Evolutionary conservation across 441 rosid species (phyloP).

Genomic region (Lepidium campestre): DNA sequence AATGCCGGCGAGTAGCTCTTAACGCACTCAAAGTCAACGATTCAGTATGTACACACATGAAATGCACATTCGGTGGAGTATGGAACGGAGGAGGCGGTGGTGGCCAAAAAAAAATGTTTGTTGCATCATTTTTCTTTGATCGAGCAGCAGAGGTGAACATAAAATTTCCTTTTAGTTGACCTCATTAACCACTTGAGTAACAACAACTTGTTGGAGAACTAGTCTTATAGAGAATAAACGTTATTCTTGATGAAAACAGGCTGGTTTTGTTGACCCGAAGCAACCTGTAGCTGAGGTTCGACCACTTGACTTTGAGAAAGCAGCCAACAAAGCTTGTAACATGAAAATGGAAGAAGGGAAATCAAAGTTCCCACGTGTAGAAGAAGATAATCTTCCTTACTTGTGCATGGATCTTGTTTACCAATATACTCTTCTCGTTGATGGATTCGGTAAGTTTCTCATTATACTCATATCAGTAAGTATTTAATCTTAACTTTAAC

Average conservation of each 20-base stretch:
- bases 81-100: constrained; percentile 99
- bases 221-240: neutral
- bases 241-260: constrained; percentile 40
- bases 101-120: constrained; percentile 84
- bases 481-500: too few relatives aligned
- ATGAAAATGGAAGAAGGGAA: constrained; percentile 61
- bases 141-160: constrained; percentile 86
- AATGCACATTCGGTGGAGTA: constrained; percentile 90
- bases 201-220: neutral
- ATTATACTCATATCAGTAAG: too few relatives aligned
- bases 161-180: neutral
- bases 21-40: constrained; percentile 84
- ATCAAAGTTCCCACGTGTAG: constrained; percentile 46
- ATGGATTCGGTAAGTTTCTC: constrained; percentile 74
- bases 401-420: constrained; percentile 95
- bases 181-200: neutral
- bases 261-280: constrained; percentile 63
- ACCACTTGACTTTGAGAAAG: constrained; percentile 67
- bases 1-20: constrained; percentile 58
- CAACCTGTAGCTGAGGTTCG: constrained; percentile 65
- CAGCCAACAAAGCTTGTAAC: constrained; percentile 80
- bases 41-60: constrained; percentile 71
- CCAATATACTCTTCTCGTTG: constrained; percentile 75
- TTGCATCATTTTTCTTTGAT: constrained; percentile 95
- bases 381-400: constrained; percentile 57